Base-by-base conservation (phyloP, 106 monocot genomes). In the Chionographis japonica region DNA sequence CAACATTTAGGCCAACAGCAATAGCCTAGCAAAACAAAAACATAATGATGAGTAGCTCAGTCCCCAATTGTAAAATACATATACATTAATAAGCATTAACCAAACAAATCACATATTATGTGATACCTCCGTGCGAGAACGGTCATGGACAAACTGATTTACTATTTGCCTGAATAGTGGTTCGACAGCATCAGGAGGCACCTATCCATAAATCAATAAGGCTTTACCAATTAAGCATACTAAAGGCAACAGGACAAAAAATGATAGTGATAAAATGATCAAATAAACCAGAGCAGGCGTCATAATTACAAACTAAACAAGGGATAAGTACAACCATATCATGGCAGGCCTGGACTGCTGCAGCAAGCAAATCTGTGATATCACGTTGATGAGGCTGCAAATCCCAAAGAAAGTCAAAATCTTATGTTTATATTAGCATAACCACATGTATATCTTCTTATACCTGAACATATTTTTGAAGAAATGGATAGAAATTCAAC, bases 151-250 rank as follows among this genome's bases (percentile, higher is more conserved):
- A 84, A 95, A 95, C 20, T 91, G 88, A 78, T 95, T 89, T 42
- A 95, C 95, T 68, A 95, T 80, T 74, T 89, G 88, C 60, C 55
- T 92, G 67, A 95, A 95, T 37, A 95, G 68, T 72, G 95, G 95
- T 76, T 95, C 92, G 70, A 95, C 95, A 19, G 92, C 95, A 89
- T 92, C 92, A 58, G 95, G 91, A 53, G 95, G 91, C n/a, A 92
- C 92, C 95, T 95, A 58, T 65, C 40, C 42, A 46, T 56, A 36
- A 54, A 15, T 18, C 11, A 19, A 19, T 52, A 61, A 13, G 2
- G 10, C 19, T 12, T 38, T 39, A 39, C 3, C 2, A 6, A 12
- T 37, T 12, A 19, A 19, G 5, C 13, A 39, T 39, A 61, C 9
- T 61, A 61, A 5, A 37, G 60, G 62, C 36, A 15, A 0, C 39